phyloP scores from a whole-genome alignment of 108 stramenopile species.

The Skeletonema tropicum region DNA sequence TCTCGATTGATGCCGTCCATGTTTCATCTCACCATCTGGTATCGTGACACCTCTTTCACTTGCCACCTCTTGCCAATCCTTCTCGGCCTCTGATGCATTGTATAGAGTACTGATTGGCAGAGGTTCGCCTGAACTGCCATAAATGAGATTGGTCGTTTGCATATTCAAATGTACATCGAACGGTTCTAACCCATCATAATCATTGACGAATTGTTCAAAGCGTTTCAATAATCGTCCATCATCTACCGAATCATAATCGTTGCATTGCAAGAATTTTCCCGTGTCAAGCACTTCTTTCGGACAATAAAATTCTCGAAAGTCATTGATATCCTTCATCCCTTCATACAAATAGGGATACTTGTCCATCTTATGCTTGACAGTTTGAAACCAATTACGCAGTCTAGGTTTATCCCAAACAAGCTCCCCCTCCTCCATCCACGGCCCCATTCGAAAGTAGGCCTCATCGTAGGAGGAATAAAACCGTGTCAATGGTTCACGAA shows the following conservation, averaged over 20 bases:
- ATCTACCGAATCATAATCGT: constrained; percentile 32
- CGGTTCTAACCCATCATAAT: constrained; percentile 46
- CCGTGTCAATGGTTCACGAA: constrained; percentile 44
- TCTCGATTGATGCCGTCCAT: constrained; percentile 34
- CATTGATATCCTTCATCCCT: constrained; percentile 19
- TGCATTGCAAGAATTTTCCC: constrained; percentile 18
- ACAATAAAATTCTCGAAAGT: constrained; percentile 37
- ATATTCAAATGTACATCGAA: constrained; percentile 48
- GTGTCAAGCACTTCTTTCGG: constrained; percentile 15
- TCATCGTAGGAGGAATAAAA: constrained; percentile 52
- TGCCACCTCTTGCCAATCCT: constrained; percentile 41
- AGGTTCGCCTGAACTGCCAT: constrained; percentile 25
- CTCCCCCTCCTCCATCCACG: constrained; percentile 32
- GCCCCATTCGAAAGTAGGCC: constrained; percentile 42
- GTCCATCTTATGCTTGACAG: constrained; percentile 10
- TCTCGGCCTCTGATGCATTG: constrained; percentile 42
- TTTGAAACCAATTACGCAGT: neutral
- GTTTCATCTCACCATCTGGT: constrained; percentile 26
- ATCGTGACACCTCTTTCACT: constrained; percentile 22
- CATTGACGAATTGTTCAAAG: constrained; percentile 41
- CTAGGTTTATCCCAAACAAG: constrained; percentile 14
- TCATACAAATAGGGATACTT: constrained; percentile 46
- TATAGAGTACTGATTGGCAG: constrained; percentile 38
- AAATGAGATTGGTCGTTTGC: constrained; percentile 37
- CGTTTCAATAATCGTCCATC: constrained; percentile 31